phyloP scores from a whole-genome alignment of 306 rosid genomes.

The Parietaria judaica region DNA sequence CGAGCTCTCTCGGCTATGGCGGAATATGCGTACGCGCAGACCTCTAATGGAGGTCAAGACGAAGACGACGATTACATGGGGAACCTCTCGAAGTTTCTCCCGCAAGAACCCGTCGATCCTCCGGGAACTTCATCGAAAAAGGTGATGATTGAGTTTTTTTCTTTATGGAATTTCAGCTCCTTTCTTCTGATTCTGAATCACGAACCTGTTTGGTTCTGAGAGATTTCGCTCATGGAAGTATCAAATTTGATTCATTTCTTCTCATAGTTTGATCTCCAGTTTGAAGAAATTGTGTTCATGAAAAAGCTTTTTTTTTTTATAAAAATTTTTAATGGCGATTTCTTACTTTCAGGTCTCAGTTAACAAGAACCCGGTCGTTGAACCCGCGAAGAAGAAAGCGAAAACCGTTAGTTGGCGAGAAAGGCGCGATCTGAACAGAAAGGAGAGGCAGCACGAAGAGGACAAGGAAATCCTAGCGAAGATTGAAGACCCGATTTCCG shows the following conservation, averaged over 20 bases:
- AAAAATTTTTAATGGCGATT: no score
- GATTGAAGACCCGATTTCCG: slow-evolving; percentile 78
- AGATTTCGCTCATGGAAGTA: no score
- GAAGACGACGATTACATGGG: slow-evolving; percentile 79
- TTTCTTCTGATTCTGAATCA: no score
- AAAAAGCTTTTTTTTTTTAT: no score
- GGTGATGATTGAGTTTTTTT: slow-evolving; percentile 24
- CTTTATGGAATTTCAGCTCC: background rate
- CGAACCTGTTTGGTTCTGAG: no score
- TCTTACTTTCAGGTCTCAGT: slow-evolving; percentile 26
- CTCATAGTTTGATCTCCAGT: no score
- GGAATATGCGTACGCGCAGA: slow-evolving; percentile 26
- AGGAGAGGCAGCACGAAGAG: slow-evolving; percentile 62
- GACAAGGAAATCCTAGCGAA: slow-evolving; percentile 74
- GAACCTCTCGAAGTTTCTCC: slow-evolving; percentile 60
- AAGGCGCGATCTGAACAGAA: slow-evolving; percentile 52
- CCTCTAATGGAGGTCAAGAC: slow-evolving; percentile 15
- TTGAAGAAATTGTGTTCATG: no score
- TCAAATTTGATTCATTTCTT: no score
- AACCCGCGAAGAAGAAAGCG: slow-evolving; percentile 41
- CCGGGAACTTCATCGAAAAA: slow-evolving; percentile 31
- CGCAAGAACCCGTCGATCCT: slow-evolving; percentile 30
- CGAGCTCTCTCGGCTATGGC: slow-evolving; percentile 36
- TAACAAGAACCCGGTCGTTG: slow-evolving; percentile 22
- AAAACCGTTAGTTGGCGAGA: slow-evolving; percentile 70